Percentiles rank a stretch among this genome's conserved stretches.
These are phyloP conservation scores for Xylariaceae sp. DNA, from an alignment of 2,329 filamentous ascomycete genomes.

Conservation along the genomic window DNA sequence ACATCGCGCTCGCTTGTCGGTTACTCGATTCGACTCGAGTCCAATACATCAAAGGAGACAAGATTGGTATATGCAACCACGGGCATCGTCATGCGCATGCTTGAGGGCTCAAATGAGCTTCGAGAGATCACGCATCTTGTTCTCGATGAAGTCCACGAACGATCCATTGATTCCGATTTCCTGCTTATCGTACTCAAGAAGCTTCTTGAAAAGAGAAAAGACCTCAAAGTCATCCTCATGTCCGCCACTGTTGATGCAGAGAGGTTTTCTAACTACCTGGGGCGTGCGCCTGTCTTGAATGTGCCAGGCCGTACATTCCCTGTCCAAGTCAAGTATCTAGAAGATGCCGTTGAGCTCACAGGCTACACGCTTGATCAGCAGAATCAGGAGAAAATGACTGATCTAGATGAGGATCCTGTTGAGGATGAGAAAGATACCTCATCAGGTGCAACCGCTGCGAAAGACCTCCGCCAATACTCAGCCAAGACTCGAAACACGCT, in stretches of 20 bases:
- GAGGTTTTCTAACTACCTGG: constrained; percentile 84
- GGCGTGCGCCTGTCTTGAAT: constrained; percentile 78
- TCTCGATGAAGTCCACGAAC: constrained; percentile 96
- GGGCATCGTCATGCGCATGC: constrained; percentile 95
- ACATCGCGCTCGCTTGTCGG: constrained; percentile 81
- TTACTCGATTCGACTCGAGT: constrained; percentile 90
- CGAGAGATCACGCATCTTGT: constrained; percentile 89
- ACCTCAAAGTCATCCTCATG: constrained; percentile 93
- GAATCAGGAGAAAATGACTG: constrained; percentile 51
- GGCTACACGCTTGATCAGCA: constrained; percentile 61
- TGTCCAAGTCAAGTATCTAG: constrained; percentile 80
- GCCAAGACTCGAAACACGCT: constrained; percentile 70
- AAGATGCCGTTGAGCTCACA: constrained; percentile 88
- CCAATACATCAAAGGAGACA: constrained; percentile 77
- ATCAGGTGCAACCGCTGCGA: constrained; percentile 54
- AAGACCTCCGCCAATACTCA: constrained; percentile 70
- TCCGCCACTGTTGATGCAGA: constrained; percentile 94
- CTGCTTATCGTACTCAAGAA: constrained; percentile 87
- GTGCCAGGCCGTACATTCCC: constrained; percentile 94
- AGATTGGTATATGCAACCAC: constrained; percentile 85
- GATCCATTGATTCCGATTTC: constrained; percentile 95
- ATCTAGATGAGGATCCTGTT: constrained; percentile 58
- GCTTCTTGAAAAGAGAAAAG: constrained; percentile 68
- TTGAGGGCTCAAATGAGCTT: constrained; percentile 83
- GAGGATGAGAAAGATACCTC: constrained; percentile 50